phyloP scores from a whole-genome alignment of 768 basidiomycete species.

The Boletus tomentosulus region DNA sequence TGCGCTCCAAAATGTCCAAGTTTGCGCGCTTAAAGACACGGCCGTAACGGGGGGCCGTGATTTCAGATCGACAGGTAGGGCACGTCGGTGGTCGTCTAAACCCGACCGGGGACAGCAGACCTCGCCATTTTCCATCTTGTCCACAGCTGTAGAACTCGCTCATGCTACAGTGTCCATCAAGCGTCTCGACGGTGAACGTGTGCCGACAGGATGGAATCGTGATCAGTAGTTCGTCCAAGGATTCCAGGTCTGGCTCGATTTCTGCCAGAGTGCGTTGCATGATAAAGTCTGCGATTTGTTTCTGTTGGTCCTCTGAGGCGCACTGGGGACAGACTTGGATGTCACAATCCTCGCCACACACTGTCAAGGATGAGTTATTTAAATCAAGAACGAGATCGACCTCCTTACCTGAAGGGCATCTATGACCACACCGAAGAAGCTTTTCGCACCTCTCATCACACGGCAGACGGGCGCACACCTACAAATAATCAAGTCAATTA shows the following conservation, averaged over 20 bases:
- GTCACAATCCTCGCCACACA: constrained; percentile 63
- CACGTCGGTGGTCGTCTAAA: constrained; percentile 48
- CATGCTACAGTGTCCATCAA: constrained; percentile 58
- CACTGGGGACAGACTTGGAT: constrained; percentile 55
- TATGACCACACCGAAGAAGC: constrained; percentile 55
- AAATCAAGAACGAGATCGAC: neutral
- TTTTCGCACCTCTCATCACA: constrained; percentile 54
- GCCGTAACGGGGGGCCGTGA: constrained; percentile 58
- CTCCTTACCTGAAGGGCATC: constrained; percentile 58
- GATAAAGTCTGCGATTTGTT: constrained; percentile 56
- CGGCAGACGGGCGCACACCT: constrained; percentile 65
- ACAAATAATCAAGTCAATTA: neutral
- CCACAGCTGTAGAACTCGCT: constrained; percentile 43
- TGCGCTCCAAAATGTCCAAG: constrained; percentile 62
- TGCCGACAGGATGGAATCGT: constrained; percentile 61
- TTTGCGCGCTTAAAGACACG: constrained; percentile 58
- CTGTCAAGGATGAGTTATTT: constrained; percentile 30
- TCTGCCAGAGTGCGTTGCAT: constrained; percentile 49
- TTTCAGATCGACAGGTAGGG: constrained; percentile 56
- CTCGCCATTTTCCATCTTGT: constrained; percentile 38
- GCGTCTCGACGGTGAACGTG: constrained; percentile 65
- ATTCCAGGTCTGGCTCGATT: constrained; percentile 35
- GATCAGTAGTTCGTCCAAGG: constrained; percentile 51
- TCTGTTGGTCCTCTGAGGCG: constrained; percentile 33
- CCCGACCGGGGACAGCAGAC: constrained; percentile 39